Conservation (phyloP, 352 stramenopile species). For the Pythium dissotocum region DNA sequence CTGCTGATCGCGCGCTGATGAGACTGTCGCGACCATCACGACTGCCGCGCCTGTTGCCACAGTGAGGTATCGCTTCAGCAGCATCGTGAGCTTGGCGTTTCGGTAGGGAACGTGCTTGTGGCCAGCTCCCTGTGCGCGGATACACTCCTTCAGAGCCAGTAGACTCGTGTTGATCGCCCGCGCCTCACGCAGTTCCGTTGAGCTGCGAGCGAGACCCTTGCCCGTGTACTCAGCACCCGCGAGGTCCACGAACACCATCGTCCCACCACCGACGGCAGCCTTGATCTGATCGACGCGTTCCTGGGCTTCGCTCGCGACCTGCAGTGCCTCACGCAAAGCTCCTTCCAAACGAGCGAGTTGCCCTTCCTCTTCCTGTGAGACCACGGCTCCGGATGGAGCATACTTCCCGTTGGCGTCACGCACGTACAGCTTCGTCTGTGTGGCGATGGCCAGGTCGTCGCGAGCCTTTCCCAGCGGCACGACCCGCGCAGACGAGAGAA, state of each 20-base stretch:
- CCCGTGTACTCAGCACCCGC: slow-evolving; percentile 60
- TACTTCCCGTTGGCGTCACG: slow-evolving; percentile 36
- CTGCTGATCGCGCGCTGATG: slow-evolving; percentile 27
- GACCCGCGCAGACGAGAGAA: slow-evolving; percentile 35
- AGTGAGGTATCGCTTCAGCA: slow-evolving; percentile 41
- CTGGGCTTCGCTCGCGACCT: slow-evolving; percentile 20
- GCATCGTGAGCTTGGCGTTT: slow-evolving; percentile 53
- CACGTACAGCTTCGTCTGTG: slow-evolving; percentile 43
- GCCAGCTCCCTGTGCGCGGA: slow-evolving; percentile 30
- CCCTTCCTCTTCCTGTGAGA: slow-evolving; percentile 27
- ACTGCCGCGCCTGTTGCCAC: slow-evolving; percentile 24
- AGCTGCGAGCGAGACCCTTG: slow-evolving; percentile 33
- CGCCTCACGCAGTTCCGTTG: slow-evolving; percentile 29
- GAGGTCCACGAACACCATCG: slow-evolving; percentile 54
- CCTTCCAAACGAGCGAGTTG: slow-evolving; percentile 26
- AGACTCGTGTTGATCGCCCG: slow-evolving; percentile 50
- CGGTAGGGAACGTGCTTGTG: slow-evolving; percentile 36
- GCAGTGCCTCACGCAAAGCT: slow-evolving; percentile 29
- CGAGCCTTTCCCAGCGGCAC: slow-evolving; percentile 49
- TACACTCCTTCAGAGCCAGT: slow-evolving; percentile 53
- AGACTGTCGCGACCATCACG: slow-evolving; percentile 55
- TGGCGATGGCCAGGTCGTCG: slow-evolving; percentile 50
- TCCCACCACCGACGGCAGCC: slow-evolving; percentile 26
- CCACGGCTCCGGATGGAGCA: slow-evolving; percentile 5
- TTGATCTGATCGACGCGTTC: slow-evolving; percentile 24